Evolutionary conservation across 805 yeast species (phyloP).

Genomic region (Kluyveromyces starmeri): DNA sequence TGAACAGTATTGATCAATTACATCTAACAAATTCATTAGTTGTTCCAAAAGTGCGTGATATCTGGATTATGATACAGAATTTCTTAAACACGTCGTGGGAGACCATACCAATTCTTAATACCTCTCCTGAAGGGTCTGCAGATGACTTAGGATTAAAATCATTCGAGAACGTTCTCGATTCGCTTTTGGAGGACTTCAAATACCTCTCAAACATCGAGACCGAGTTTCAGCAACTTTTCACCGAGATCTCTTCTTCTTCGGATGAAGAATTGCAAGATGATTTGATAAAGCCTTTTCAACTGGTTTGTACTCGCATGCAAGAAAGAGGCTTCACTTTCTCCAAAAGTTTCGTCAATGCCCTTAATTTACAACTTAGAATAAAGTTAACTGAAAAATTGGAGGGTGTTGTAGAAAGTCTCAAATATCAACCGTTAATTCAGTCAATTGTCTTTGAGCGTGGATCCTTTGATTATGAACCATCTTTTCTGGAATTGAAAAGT

Average conservation of each 20-base stretch:
- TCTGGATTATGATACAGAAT: conserved; percentile 29
- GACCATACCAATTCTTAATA: conserved; percentile 28
- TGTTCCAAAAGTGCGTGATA: conserved; percentile 24
- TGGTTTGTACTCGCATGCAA: neutral
- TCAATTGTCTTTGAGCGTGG: neutral
- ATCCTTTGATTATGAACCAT: neutral
- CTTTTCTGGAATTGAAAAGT: neutral
- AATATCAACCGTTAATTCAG: neutral
- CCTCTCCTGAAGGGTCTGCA: neutral
- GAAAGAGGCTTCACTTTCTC: neutral
- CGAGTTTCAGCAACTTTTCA: neutral
- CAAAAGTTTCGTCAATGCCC: neutral
- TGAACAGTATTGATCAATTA: conserved; percentile 26
- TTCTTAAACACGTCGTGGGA: conserved; percentile 45
- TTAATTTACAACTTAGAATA: neutral
- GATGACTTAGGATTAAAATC: neutral
- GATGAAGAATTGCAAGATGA: neutral
- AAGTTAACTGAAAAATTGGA: neutral
- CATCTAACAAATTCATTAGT: conserved; percentile 37
- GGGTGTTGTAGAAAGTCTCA: neutral
- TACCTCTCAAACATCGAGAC: neutral
- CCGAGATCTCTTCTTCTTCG: neutral
- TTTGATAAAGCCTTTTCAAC: neutral
- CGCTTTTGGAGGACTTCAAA: neutral
- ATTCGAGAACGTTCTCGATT: conserved; percentile 1